phyloP scores from a whole-genome alignment of 306 rosid genomes.

The Mimosa pudica region DNA sequence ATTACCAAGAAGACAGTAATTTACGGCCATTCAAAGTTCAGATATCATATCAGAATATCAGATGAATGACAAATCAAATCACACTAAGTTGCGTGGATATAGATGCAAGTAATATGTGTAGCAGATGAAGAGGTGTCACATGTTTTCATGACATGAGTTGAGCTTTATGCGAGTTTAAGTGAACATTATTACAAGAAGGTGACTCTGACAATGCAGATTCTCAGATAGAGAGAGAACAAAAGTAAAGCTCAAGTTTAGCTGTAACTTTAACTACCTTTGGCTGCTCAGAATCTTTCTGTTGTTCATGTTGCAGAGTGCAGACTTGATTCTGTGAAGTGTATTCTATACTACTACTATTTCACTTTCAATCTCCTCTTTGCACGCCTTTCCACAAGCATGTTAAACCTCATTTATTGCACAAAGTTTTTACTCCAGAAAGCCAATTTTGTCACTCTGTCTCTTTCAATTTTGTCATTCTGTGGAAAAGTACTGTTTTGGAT shows the following conservation, averaged over 20 bases:
- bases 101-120: neutral
- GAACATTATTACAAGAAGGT: neutral
- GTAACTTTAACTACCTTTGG: neutral
- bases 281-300: neutral
- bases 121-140: neutral
- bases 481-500: neutral
- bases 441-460: neutral
- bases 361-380: neutral
- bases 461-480: neutral
- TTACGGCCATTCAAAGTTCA: neutral
- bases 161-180: neutral
- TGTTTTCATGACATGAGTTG: neutral
- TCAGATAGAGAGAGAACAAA: neutral
- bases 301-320: neutral
- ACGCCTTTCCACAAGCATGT: neutral
- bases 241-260: neutral
- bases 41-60: neutral
- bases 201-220: neutral
- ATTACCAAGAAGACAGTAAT: too few species aligned
- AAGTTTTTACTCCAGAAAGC: neutral
- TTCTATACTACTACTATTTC: neutral
- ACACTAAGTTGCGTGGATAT: neutral
- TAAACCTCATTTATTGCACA: neutral
- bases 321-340: neutral
- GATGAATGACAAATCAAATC: too few species aligned